Evolutionary conservation across 2,329 filamentous ascomycete species (phyloP).

Genomic region (Neodidymelliopsis sp.): DNA sequence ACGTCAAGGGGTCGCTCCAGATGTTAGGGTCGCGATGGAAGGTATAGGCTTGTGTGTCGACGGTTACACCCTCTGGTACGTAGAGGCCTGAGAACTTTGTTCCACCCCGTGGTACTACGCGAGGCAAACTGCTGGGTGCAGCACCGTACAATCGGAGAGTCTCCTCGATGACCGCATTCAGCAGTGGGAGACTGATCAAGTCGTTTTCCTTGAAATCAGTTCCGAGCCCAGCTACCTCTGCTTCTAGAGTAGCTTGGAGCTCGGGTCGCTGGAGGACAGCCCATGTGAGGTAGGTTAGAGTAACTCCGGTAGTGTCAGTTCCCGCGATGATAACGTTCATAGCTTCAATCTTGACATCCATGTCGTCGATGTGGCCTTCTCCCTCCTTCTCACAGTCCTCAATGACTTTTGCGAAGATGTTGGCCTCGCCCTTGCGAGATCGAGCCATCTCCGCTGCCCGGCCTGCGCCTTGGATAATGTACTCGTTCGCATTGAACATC

Average conservation of each 20-base stretch:
- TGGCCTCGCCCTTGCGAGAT: constrained; percentile 38
- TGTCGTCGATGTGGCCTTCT: constrained; percentile 40
- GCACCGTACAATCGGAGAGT: constrained; percentile 49
- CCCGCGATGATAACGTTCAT: constrained; percentile 47
- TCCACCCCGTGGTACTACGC: constrained; percentile 49
- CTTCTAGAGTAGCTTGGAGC: constrained; percentile 30
- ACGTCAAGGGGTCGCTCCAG: constrained; percentile 36
- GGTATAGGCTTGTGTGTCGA: constrained; percentile 51
- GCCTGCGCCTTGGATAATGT: constrained; percentile 39
- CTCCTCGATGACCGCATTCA: constrained; percentile 52
- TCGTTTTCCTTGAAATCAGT: constrained; percentile 38
- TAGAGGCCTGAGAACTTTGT: constrained; percentile 44
- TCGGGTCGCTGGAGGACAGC: constrained; percentile 35
- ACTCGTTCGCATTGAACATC: constrained; percentile 47
- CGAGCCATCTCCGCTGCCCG: constrained; percentile 43
- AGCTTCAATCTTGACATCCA: constrained; percentile 44
- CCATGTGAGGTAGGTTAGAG: constrained; percentile 47
- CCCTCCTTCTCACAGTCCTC: constrained; percentile 41
- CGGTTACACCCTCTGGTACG: constrained; percentile 48
- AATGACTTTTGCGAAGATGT: constrained; percentile 46
- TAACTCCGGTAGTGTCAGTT: constrained; percentile 45
- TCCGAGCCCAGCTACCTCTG: constrained; percentile 28
- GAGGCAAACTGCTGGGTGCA: constrained; percentile 46
- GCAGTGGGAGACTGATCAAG: constrained; percentile 43
- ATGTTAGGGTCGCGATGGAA: constrained; percentile 48